Percentiles rank a stretch among this genome's conserved stretches.
These are phyloP conservation scores for Holtermanniella nyarrowii DNA, from an alignment of 768 basidiomycete species.

Conservation along the genomic window DNA sequence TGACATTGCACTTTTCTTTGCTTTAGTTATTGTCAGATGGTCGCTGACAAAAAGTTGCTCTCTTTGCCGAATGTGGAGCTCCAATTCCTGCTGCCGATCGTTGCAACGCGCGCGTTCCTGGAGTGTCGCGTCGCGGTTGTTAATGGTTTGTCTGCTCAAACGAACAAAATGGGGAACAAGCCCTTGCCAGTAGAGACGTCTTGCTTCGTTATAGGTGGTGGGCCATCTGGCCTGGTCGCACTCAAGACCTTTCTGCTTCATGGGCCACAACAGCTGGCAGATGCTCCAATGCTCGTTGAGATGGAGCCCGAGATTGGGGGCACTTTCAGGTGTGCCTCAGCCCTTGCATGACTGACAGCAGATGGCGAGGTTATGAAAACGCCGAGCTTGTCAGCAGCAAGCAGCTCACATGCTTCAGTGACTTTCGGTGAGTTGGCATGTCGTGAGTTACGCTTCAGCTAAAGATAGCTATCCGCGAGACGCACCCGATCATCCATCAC, in stretches of 20 bases:
- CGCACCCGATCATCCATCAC: conserved; percentile 31
- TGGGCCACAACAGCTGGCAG: conserved; percentile 10
- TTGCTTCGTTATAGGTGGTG: conserved; percentile 30
- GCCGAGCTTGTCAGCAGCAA: conserved; percentile 46
- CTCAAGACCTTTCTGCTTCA: conserved; percentile 25
- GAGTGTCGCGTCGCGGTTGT: no score
- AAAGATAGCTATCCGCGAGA: conserved; percentile 22
- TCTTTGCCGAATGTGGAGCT: no score
- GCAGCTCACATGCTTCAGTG: conserved; percentile 70
- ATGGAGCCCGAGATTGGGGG: conserved; percentile 20
- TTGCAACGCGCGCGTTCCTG: no score
- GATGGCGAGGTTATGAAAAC: conserved; percentile 31
- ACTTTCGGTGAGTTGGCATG: conserved; percentile 54
- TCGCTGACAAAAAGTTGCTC: no score
- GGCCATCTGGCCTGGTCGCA: conserved; percentile 30
- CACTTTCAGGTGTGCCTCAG: conserved; percentile 20
- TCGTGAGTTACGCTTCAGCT: conserved; percentile 1
- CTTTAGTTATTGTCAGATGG: no score
- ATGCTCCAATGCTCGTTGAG: conserved; percentile 30
- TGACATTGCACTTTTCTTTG: no score
- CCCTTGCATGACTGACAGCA: conserved; percentile 7
- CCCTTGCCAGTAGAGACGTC: conserved; percentile 10
- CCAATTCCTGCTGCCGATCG: no score
- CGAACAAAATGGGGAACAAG: no score
- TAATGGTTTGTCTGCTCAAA: no score